phyloP scores from a whole-genome alignment of 2,329 filamentous ascomycete species.

The Hypomyces perniciosus region DNA sequence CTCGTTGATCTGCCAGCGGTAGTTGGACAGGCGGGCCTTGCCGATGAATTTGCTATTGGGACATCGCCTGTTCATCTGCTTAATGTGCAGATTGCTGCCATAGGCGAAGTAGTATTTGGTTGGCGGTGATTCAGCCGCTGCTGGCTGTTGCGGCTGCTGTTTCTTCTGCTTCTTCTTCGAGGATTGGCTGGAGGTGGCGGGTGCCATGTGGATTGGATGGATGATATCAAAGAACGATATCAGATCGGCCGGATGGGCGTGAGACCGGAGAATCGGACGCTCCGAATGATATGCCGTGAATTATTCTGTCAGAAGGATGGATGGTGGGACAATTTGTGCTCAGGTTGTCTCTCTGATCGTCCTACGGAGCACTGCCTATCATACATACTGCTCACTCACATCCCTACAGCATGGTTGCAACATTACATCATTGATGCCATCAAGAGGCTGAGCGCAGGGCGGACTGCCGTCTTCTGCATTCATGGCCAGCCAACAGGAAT shows the following conservation, averaged over 20 bases:
- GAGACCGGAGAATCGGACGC: too few species aligned
- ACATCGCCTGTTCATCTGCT: slow-evolving; percentile 40
- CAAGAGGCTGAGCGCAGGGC: too few species aligned
- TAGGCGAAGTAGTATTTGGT: slow-evolving; percentile 40
- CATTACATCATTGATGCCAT: too few species aligned
- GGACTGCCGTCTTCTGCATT: background rate
- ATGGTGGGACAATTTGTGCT: background rate
- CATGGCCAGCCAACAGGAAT: slow-evolving; percentile 7
- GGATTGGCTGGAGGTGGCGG: slow-evolving; percentile 4
- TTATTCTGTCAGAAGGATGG: background rate
- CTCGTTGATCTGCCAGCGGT: slow-evolving; percentile 43
- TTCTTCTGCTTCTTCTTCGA: slow-evolving; percentile 3
- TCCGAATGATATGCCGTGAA: too few species aligned
- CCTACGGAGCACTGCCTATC: too few species aligned
- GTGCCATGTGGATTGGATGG: slow-evolving; percentile 18
- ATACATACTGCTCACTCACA: too few species aligned
- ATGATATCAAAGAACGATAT: too few species aligned
- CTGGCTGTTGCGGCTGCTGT: slow-evolving; percentile 11
- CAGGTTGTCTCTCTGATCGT: too few species aligned
- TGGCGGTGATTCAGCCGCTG: slow-evolving; percentile 16
- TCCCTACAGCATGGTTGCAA: too few species aligned
- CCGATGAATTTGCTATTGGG: slow-evolving; percentile 36
- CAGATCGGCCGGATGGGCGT: too few species aligned
- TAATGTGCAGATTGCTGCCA: slow-evolving; percentile 39
- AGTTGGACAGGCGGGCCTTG: slow-evolving; percentile 31